Conservation (phyloP, 352 stramenopile species). For the Globisporangium ultimum region DNA sequence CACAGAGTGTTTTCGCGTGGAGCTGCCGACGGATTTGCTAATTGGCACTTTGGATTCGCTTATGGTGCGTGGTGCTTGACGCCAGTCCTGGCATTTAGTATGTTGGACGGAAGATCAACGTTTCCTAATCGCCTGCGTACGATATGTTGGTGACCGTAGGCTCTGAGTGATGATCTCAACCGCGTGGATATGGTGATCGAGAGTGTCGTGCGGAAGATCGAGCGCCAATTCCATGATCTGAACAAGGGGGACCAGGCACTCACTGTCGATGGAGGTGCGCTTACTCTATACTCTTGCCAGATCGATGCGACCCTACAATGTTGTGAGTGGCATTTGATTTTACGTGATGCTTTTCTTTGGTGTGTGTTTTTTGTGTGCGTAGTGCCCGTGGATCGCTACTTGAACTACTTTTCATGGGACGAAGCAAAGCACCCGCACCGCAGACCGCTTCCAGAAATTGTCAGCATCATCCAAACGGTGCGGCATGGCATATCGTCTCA, state of each 20-base stretch:
- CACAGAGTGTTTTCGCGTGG: conserved; percentile 77
- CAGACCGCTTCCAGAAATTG: conserved; percentile 94
- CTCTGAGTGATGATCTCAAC: conserved; percentile 92
- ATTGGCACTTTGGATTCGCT: conserved; percentile 97
- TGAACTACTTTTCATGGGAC: conserved; percentile 98
- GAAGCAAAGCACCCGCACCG: conserved; percentile 97
- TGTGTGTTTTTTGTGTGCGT: not conserved
- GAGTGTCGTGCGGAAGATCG: conserved; percentile 95
- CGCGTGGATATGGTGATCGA: conserved; percentile 95
- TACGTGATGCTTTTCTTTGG: not conserved
- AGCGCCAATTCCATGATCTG: conserved; percentile 95
- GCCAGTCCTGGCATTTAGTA: too few species aligned
- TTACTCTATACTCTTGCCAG: too few species aligned
- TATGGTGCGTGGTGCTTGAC: conserved; percentile 68
- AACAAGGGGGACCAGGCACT: conserved; percentile 84
- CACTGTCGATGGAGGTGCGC: conserved; percentile 75
- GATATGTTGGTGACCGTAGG: conserved; percentile 23
- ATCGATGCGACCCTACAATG: not conserved
- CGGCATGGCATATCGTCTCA: not conserved
- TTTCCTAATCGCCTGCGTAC: too few species aligned
- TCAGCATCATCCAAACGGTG: conserved; percentile 92
- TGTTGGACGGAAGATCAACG: too few species aligned
- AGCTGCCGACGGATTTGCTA: conserved; percentile 92
- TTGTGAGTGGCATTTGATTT: not conserved
- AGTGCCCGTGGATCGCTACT: conserved; percentile 93